Evolutionary conservation across 2,329 filamentous ascomycete species (phyloP).

Genomic region (Claviceps sp.): DNA sequence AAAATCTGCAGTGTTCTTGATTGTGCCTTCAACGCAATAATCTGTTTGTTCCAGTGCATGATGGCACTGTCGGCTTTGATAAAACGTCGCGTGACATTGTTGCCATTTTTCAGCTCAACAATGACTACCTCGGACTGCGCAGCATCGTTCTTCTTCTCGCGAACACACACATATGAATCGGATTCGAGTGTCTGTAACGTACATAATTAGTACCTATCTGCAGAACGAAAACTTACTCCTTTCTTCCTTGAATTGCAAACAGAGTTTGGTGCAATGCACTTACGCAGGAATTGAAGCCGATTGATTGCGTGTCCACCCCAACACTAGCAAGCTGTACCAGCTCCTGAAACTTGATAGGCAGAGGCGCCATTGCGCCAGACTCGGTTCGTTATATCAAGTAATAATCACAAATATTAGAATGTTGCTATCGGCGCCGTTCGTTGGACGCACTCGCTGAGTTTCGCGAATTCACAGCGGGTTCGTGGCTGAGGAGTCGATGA

Average conservation of each 20-base stretch:
- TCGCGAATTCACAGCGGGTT: conserved; percentile 10
- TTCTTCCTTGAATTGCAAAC: neutral
- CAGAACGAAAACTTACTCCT: neutral
- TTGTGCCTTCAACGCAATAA: conserved; percentile 94
- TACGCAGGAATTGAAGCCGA: conserved; percentile 73
- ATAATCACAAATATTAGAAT: conserved; percentile 7
- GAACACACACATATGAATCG: conserved; percentile 89
- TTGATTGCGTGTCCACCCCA: conserved; percentile 36
- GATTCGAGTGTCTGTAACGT: conserved; percentile 78
- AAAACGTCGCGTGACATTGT: conserved; percentile 84
- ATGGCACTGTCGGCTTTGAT: conserved; percentile 99
- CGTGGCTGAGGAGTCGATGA: conserved; percentile 7
- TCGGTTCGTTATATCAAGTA: conserved; percentile 13
- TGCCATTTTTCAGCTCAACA: conserved; percentile 92
- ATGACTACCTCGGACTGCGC: conserved; percentile 91
- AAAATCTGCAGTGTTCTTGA: conserved; percentile 94
- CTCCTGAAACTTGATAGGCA: conserved; percentile 91
- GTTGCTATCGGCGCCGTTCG: neutral
- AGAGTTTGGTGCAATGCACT: neutral
- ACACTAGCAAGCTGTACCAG: conserved; percentile 53
- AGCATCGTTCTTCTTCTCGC: conserved; percentile 79
- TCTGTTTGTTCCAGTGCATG: conserved; percentile 95
- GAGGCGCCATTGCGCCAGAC: conserved; percentile 43
- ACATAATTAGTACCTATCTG: conserved; percentile 1
- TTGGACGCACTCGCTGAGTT: conserved; percentile 11